phyloP scores from a whole-genome alignment of 331 rosid genomes.

The Rhamnella rubrinervis region DNA sequence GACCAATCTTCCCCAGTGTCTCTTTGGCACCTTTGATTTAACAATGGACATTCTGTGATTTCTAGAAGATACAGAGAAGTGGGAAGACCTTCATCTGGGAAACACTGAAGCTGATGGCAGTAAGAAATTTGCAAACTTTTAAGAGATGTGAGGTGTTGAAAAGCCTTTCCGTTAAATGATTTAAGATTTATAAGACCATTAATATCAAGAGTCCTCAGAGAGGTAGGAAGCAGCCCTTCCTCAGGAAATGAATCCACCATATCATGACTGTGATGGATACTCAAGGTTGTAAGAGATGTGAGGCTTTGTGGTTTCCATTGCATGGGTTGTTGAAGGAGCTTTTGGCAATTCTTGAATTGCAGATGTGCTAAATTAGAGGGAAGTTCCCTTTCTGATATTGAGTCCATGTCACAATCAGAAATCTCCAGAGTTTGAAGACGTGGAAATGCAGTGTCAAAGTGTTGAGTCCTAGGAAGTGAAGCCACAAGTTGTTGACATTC shows the following conservation, averaged over 20 bases:
- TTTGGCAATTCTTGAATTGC: too few relatives aligned
- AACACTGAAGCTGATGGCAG: conserved; percentile 18
- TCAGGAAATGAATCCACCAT: too few relatives aligned
- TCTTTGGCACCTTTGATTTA: not conserved
- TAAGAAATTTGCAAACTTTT: rapidly evolving
- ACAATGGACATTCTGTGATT: not conserved
- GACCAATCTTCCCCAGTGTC: conserved; percentile 4
- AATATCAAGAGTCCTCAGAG: not conserved
- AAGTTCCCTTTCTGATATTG: too few relatives aligned
- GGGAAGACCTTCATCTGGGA: conserved; percentile 24
- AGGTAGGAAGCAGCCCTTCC: conserved; percentile 8
- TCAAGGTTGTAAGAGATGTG: too few relatives aligned
- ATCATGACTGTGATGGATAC: too few relatives aligned
- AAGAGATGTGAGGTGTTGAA: too few relatives aligned
- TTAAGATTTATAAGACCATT: not conserved
- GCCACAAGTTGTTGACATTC: not conserved
- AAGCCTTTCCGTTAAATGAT: too few relatives aligned
- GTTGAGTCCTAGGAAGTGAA: not conserved
- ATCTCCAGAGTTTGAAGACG: not conserved
- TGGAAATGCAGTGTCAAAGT: not conserved
- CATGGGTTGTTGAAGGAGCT: too few relatives aligned
- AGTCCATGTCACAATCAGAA: too few relatives aligned
- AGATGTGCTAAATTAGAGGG: not conserved
- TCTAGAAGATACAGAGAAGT: not conserved
- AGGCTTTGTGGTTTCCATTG: too few relatives aligned